phyloP scores from a whole-genome alignment of 495 filamentous ascomycete genomes.

The Amorphotheca resinae region DNA sequence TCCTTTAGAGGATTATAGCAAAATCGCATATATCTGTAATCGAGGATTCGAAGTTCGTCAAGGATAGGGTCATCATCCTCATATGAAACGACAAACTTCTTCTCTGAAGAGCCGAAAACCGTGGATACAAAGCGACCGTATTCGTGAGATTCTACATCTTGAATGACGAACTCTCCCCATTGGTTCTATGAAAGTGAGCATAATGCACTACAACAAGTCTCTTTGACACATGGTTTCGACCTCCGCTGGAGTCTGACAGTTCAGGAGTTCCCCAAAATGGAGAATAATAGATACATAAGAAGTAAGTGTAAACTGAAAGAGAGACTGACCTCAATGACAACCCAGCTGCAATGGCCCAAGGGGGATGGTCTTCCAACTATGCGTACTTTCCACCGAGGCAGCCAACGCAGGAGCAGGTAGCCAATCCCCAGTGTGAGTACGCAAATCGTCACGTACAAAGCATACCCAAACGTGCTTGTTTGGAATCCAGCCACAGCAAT shows the following conservation, averaged over 20 bases:
- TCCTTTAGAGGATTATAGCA: conserved; percentile 81
- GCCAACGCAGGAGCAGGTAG: conserved; percentile 79
- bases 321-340: conserved; percentile 67
- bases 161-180: conserved; percentile 80
- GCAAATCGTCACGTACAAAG: conserved; percentile 57
- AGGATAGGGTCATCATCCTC: conserved; percentile 81
- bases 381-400: conserved; percentile 73
- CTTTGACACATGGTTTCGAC: too few species aligned
- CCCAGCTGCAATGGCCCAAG: conserved; percentile 70
- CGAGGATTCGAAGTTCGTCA: conserved; percentile 54
- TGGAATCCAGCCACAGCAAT: conserved; percentile 85
- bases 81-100: conserved; percentile 33
- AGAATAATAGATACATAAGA: too few species aligned
- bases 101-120: conserved; percentile 60
- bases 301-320: too few species aligned
- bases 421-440: conserved; percentile 58
- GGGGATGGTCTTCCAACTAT: conserved; percentile 56
- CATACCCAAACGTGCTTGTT: conserved; percentile 55
- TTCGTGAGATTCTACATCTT: conserved; percentile 46
- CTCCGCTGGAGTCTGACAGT: too few species aligned
- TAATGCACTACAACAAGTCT: too few species aligned
- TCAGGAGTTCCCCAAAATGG: too few species aligned
- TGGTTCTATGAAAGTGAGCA: too few species aligned
- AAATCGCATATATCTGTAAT: conserved; percentile 90
- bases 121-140: conserved; percentile 80